Evolutionary conservation across 768 basidiomycete genomes (phyloP).

Genomic region (Tylopilus sp.): DNA sequence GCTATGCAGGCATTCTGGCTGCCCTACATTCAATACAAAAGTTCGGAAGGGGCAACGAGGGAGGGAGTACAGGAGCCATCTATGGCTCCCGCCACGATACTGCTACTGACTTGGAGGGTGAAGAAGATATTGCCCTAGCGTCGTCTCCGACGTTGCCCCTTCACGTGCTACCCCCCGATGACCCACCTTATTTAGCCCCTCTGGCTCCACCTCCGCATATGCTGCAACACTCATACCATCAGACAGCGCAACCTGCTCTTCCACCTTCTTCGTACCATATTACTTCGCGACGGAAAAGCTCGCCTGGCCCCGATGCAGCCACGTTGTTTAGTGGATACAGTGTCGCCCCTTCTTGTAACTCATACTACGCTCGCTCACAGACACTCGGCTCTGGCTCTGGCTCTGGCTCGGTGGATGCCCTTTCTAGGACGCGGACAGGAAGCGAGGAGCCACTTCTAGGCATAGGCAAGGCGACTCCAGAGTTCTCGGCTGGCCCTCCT

Average conservation of each 20-base stretch:
- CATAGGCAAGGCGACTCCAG: constrained; percentile 10
- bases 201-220: constrained; percentile 27
- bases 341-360: constrained; percentile 24
- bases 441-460: constrained; percentile 30
- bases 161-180: constrained; percentile 11
- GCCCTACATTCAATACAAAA: constrained; percentile 17
- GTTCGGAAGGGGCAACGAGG: constrained; percentile 16
- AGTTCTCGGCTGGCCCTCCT: constrained; percentile 3
- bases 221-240: constrained; percentile 1
- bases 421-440: constrained; percentile 26
- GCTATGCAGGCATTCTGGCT: constrained; percentile 27
- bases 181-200: constrained; percentile 14
- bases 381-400: constrained; percentile 27
- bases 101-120: constrained; percentile 6
- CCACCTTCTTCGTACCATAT: constrained; percentile 28
- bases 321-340: constrained; percentile 25
- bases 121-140: constrained; percentile 8
- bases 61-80: constrained; percentile 26
- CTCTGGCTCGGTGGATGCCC: constrained; percentile 26
- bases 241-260: constrained; percentile 10
- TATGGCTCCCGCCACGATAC: constrained; percentile 23
- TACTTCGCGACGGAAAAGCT: constrained; percentile 18
- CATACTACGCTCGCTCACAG: constrained; percentile 28
- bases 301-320: constrained; percentile 27
- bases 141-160: constrained; percentile 28